A percentile compares a stretch with the other conserved stretches of the same genome.
Conservation (phyloP, 257 asterid species). For the Gentiana dahurica region DNA sequence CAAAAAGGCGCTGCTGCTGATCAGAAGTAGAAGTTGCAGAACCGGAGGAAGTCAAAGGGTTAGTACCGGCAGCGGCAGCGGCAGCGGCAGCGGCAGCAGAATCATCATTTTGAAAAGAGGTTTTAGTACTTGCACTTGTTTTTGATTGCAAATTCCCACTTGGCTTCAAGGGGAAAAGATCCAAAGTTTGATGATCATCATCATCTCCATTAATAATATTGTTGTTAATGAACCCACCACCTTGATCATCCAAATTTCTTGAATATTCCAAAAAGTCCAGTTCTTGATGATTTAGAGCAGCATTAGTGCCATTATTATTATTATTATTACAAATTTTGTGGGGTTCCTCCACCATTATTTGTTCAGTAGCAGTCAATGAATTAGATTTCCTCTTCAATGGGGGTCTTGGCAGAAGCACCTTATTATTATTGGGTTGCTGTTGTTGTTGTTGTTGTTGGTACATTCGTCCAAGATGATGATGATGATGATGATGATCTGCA, state of each 20-base stretch:
- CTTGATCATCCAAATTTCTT: neutral
- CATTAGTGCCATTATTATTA: too few relatives aligned
- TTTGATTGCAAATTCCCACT: constrained; percentile 41
- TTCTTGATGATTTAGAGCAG: too few relatives aligned
- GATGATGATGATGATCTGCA: constrained; percentile 15
- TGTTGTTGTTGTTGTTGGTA: neutral
- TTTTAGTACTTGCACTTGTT: neutral
- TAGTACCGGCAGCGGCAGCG: neutral
- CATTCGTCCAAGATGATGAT: constrained; percentile 1
- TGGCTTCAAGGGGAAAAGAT: constrained; percentile 70
- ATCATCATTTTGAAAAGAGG: neutral
- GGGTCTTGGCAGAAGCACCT: constrained; percentile 28
- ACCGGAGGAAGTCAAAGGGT: constrained; percentile 12
- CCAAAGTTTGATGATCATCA: constrained; percentile 47
- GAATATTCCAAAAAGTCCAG: neutral
- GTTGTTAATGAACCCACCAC: neutral
- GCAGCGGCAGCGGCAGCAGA: neutral
- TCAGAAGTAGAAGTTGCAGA: constrained; percentile 7
- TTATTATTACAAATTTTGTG: constrained; percentile 1
- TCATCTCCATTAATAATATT: neutral
- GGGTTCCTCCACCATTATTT: neutral
- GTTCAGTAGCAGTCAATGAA: too few relatives aligned
- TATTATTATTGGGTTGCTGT: constrained; percentile 12
- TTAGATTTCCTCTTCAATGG: constrained; percentile 25
- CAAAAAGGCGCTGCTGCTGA: constrained; percentile 29